phyloP scores from a whole-genome alignment of 495 filamentous ascomycete genomes.

The Lepraria neglecta region DNA sequence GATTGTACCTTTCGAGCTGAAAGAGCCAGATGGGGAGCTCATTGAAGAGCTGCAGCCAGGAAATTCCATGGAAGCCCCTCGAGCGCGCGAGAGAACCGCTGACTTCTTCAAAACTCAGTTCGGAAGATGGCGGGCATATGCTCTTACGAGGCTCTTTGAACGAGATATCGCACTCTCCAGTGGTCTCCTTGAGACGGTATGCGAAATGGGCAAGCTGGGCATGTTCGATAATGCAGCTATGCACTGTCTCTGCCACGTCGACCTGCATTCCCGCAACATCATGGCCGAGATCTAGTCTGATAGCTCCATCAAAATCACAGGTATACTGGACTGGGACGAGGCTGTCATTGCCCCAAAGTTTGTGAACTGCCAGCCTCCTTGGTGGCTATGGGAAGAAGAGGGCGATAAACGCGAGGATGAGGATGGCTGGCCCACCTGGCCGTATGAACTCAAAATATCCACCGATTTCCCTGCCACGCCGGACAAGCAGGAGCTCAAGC shows the following conservation, averaged over 20 bases:
- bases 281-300: conserved; percentile 26
- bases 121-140: not conserved
- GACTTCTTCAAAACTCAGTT: conserved; percentile 8
- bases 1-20: conserved; percentile 22
- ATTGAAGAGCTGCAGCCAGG: not conserved
- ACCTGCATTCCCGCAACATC: conserved; percentile 36
- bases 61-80: not conserved
- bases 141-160: not conserved
- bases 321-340: conserved; percentile 39
- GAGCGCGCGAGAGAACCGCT: conserved; percentile 1
- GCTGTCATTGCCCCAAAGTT: conserved; percentile 35
- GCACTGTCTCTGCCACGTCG: conserved; percentile 35
- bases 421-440: conserved; percentile 25
- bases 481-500: conserved; percentile 30
- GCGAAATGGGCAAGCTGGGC: conserved; percentile 15
- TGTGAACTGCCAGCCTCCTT: conserved; percentile 35
- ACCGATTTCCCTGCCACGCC: conserved; percentile 22
- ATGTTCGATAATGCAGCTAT: conserved; percentile 8
- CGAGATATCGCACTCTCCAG: conserved; percentile 6
- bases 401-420: conserved; percentile 28
- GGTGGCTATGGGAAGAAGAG: conserved; percentile 35
- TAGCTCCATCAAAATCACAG: conserved; percentile 27
- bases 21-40: conserved; percentile 1
- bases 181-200: conserved; percentile 10
- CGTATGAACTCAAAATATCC: conserved; percentile 18